These are phyloP conservation scores for Aspergillus felis DNA, from an alignment of 2,329 filamentous ascomycete species.

Conservation along the genomic window DNA sequence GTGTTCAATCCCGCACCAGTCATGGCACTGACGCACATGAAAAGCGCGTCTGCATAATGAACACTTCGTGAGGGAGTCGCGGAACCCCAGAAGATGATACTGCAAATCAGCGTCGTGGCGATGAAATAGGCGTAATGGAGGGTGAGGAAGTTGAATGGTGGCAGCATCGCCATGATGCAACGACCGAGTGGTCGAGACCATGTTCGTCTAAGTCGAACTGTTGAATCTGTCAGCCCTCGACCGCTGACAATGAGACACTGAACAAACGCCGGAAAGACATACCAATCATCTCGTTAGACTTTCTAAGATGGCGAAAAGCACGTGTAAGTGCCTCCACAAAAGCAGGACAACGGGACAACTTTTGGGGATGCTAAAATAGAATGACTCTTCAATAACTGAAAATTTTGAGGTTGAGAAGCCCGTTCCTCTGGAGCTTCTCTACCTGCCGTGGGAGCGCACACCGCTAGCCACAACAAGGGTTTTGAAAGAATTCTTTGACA, in stretches of 20 bases:
- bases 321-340: no score
- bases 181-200: conserved; percentile 19
- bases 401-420: not conserved
- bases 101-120: conserved; percentile 50
- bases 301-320: no score
- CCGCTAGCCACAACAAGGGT: conserved; percentile 15
- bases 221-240: not conserved
- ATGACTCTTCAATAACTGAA: not conserved
- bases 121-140: conserved; percentile 67
- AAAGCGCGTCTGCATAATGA: conserved; percentile 62
- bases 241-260: not conserved
- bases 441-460: conserved; percentile 8
- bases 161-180: conserved; percentile 24
- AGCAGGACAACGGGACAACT: no score
- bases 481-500: conserved; percentile 5
- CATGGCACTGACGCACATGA: conserved; percentile 63
- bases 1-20: conserved; percentile 66
- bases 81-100: conserved; percentile 56
- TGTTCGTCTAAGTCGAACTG: conserved; percentile 1
- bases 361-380: no score
- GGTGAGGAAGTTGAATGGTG: conserved; percentile 57
- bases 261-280: not conserved
- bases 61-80: conserved; percentile 52
- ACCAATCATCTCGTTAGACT: not conserved
- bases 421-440: not conserved